Base-by-base conservation (phyloP, 306 rosid genomes). In the Quercus bicolor region DNA sequence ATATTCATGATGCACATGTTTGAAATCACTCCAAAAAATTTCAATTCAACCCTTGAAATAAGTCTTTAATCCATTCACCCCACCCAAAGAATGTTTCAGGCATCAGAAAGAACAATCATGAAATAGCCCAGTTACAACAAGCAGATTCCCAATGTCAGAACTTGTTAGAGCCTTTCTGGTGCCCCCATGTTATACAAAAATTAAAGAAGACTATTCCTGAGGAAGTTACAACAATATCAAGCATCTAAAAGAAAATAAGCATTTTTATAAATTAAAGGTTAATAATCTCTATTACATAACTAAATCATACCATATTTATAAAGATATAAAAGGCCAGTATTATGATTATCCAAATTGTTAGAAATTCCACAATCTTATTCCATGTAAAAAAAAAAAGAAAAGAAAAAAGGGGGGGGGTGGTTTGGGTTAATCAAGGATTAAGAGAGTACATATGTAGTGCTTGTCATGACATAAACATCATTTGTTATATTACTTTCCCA, bases 111-210 rank as follows among this genome's bases (percentile, higher is more conserved):
- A 19, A 33, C 7, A 40, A 29, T 33, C 11, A 19, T 4, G 21
- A 13, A 13, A n/a, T 68, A 33, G 72, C 23, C 51, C 8, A 68
- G 20, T 68, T 68, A 33, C 52, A 60, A 60, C 79, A 77, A 73
- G 66, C 28, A 64, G 31, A 61, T 61, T 31, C 64, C 51, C 52
- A 34, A 68, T 64, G 68, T 72, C 57, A 26, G 61, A 77, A 62
- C 54, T 19, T 64, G 61, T 43, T 48, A 77, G 21, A 37, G 54
- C 8, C 16, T 56, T 51, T 71, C 70, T 21, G n/a, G 45, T 37
- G 34, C 73, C 56, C 54, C 66, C 19, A 51, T 66, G 74, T 70
- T 83, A 70, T 24, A 53, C 24, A 77, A 5, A 31, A 37, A 3
- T 54, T 31, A 77, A 18, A 48, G 13, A 8, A 33, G 53, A 2